Conservation (phyloP, 2,329 filamentous ascomycete genomes). For the Xylaria sp. region DNA sequence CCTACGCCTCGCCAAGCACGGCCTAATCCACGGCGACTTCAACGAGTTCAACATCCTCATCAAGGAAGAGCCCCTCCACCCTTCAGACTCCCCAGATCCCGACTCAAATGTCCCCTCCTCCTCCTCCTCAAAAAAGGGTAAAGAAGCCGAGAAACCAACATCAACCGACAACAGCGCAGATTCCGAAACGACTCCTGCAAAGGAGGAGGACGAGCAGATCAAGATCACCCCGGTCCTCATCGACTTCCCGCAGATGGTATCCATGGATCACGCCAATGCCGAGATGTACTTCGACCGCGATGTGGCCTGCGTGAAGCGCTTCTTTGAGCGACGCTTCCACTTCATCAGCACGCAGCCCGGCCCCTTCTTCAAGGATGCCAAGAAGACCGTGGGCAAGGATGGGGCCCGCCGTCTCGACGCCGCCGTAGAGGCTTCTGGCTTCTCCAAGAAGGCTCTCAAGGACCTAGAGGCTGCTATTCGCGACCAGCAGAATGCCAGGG, state of each 20-base stretch:
- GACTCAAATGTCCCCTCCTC: slow-evolving; percentile 43
- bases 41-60: slow-evolving; percentile 99
- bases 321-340: slow-evolving; percentile 87
- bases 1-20: slow-evolving; percentile 79
- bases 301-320: slow-evolving; percentile 92
- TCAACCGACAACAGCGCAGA: slow-evolving; percentile 8
- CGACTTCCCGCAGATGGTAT: slow-evolving; percentile 98
- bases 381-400: slow-evolving; percentile 71
- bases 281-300: slow-evolving; percentile 98
- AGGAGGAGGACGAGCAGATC: not conserved
- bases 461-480: slow-evolving; percentile 91
- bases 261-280: slow-evolving; percentile 90
- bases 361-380: slow-evolving; percentile 84
- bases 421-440: slow-evolving; percentile 88
- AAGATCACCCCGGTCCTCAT: slow-evolving; percentile 81
- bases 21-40: slow-evolving; percentile 96
- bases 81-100: not conserved
- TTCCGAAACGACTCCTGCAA: slow-evolving; percentile 40
- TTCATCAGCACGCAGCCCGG: slow-evolving; percentile 83
- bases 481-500: slow-evolving; percentile 66
- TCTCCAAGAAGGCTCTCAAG: slow-evolving; percentile 95
- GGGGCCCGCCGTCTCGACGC: slow-evolving; percentile 78
- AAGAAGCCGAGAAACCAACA: slow-evolving; percentile 16
- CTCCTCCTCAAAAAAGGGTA: slow-evolving; percentile 28
- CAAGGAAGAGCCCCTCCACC: slow-evolving; percentile 67